These are phyloP conservation scores for Xylaria hypoxylon DNA, from an alignment of 2,329 filamentous ascomycete genomes.

Conservation along the genomic window DNA sequence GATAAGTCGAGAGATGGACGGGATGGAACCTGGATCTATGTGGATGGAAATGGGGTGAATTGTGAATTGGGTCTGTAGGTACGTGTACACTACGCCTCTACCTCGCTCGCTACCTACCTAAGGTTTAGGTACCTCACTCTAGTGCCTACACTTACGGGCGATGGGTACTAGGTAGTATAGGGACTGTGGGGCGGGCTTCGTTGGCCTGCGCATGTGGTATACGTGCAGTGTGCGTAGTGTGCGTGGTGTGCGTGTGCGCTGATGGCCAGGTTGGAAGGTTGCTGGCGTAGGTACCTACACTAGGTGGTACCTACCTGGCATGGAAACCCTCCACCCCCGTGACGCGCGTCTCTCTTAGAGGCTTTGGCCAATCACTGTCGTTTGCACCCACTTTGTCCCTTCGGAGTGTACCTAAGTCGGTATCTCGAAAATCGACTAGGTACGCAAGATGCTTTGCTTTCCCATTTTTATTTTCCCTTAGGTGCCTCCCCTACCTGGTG, in stretches of 20 bases:
- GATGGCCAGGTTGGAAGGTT: constrained; percentile 12
- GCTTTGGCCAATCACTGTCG: constrained; percentile 42
- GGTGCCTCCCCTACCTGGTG: not conserved
- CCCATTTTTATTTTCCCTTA: constrained; percentile 2
- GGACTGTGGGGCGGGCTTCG: constrained; percentile 25
- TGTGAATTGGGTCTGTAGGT: not conserved
- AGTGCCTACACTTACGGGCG: no score
- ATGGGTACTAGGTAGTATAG: no score
- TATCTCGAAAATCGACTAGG: constrained; percentile 17
- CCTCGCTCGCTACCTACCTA: not conserved
- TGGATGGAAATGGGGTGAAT: not conserved
- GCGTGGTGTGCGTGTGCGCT: constrained; percentile 31
- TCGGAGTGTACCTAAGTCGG: no score
- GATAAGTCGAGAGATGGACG: constrained; percentile 17
- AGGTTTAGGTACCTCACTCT: not conserved
- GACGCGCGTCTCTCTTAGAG: constrained; percentile 47
- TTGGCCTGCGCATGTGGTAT: constrained; percentile 33
- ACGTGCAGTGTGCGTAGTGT: no score
- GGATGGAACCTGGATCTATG: constrained; percentile 18
- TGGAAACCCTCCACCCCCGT: constrained; percentile 33
- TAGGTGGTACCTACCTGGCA: not conserved
- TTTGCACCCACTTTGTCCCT: constrained; percentile 32
- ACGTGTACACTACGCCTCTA: not conserved
- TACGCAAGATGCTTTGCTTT: constrained; percentile 13
- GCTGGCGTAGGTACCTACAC: constrained; percentile 23